These are phyloP conservation scores for Dendrocalamus latiflorus DNA, from an alignment of 202 grass and related monocot genomes.

Conservation along the genomic window DNA sequence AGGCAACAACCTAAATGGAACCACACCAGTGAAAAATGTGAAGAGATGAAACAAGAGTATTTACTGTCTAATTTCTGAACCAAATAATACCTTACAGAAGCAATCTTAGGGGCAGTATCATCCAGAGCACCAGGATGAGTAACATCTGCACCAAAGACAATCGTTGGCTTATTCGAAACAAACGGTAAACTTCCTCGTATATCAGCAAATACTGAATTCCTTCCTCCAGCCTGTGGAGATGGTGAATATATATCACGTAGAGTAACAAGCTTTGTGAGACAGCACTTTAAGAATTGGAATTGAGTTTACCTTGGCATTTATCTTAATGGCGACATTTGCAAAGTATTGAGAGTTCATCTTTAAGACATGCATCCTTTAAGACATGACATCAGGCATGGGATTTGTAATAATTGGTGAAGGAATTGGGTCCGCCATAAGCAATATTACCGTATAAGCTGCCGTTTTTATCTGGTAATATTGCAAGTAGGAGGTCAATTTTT, in stretches of 20 bases:
- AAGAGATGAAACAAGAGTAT: background rate
- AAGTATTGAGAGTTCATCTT: background rate
- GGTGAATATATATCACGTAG: background rate
- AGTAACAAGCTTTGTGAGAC: background rate
- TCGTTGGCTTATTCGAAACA: conserved; percentile 37
- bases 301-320: conserved; percentile 66
- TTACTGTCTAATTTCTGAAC: background rate
- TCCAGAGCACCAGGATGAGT: conserved; percentile 55
- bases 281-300: background rate
- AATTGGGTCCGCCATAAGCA: background rate
- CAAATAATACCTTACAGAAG: conserved; percentile 53
- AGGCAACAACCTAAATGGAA: conserved; percentile 63
- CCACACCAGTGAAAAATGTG: background rate
- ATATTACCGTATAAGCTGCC: conserved; percentile 50
- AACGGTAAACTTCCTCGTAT: conserved; percentile 29
- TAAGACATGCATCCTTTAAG: conserved; percentile 27
- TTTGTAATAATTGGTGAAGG: background rate
- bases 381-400: background rate
- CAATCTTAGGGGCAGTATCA: conserved; percentile 52
- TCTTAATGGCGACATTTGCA: conserved; percentile 71
- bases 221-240: conserved; percentile 52
- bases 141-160: conserved; percentile 73
- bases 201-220: conserved; percentile 48
- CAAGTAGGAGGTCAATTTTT: conserved; percentile 52
- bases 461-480: conserved; percentile 53